phyloP scores from a whole-genome alignment of 371 early-diverging fungal genomes.

The Mucor racemosus region DNA sequence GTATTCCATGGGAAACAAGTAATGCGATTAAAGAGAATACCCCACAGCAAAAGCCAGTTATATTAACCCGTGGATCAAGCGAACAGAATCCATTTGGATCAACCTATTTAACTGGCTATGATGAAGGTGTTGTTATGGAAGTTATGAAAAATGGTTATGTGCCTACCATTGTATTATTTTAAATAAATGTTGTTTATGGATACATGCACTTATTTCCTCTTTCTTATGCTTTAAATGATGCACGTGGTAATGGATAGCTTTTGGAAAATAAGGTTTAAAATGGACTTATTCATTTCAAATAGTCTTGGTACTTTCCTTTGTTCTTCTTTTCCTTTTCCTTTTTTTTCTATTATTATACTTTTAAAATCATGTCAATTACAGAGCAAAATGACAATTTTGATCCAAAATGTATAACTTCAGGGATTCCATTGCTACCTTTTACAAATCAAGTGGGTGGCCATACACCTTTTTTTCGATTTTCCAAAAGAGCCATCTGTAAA shows the following conservation, averaged over 20 bases:
- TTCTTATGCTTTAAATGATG: not conserved
- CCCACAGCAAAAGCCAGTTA: constrained; percentile 53
- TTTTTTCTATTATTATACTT: not conserved
- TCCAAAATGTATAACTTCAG: constrained; percentile 21
- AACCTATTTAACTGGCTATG: constrained; percentile 66
- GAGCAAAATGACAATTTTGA: constrained; percentile 9
- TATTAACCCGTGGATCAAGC: constrained; percentile 68
- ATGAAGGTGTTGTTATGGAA: constrained; percentile 63
- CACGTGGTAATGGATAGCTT: not conserved
- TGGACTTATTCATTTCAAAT: not conserved
- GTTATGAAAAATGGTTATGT: constrained; percentile 69
- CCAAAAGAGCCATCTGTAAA: constrained; percentile 53
- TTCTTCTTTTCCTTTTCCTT: not conserved
- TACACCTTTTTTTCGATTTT: constrained; percentile 52
- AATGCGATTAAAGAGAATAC: constrained; percentile 30
- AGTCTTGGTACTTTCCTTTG: not conserved
- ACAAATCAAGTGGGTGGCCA: constrained; percentile 54
- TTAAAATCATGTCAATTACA: not conserved
- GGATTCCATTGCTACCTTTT: constrained; percentile 39
- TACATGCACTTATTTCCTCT: not conserved
- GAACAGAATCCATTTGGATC: constrained; percentile 77
- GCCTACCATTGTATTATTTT: constrained; percentile 61
- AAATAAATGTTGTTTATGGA: not conserved
- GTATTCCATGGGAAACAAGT: constrained; percentile 49
- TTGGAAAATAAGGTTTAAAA: constrained; percentile 5